These are phyloP conservation scores for Leccinum subtestaceum DNA, from an alignment of 768 basidiomycete species.

Conservation along the genomic window DNA sequence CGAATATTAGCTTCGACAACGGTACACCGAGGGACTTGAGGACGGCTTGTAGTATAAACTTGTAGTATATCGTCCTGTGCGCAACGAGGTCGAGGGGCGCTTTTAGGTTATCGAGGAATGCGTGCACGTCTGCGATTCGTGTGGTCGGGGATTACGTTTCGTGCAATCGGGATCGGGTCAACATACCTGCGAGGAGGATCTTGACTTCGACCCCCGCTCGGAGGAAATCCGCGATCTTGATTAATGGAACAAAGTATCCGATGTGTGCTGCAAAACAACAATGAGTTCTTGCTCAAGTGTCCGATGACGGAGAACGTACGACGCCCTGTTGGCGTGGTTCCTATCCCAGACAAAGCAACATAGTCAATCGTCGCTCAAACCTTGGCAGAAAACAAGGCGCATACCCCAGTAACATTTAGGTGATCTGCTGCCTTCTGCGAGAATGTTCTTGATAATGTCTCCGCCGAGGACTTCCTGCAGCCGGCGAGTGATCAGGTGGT, in stretches of 20 bases:
- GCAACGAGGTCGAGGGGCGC: constrained; percentile 90
- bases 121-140: constrained; percentile 72
- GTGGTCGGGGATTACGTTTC: not conserved
- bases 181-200: constrained; percentile 72
- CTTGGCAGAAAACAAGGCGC: constrained; percentile 16
- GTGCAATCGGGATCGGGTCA: not conserved
- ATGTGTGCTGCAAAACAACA: constrained; percentile 69
- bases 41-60: constrained; percentile 74
- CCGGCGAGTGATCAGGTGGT: constrained; percentile 79
- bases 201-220: constrained; percentile 89
- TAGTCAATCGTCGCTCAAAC: not conserved
- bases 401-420: constrained; percentile 92
- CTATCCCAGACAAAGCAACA: constrained; percentile 38
- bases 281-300: not conserved
- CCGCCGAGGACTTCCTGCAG: constrained; percentile 87
- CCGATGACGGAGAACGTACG: constrained; percentile 53
- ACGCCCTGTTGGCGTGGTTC: constrained; percentile 90
- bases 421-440: constrained; percentile 68
- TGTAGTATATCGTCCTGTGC: constrained; percentile 88
- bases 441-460: constrained; percentile 76
- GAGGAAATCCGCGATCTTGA: constrained; percentile 95
- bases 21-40: constrained; percentile 91
- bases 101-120: constrained; percentile 96
- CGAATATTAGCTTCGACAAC: constrained; percentile 75
- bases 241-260: constrained; percentile 93